Percentiles rank a stretch among this genome's conserved stretches.
phyloP scores from a whole-genome alignment of 768 basidiomycete species.

The Suillus occidentalis region DNA sequence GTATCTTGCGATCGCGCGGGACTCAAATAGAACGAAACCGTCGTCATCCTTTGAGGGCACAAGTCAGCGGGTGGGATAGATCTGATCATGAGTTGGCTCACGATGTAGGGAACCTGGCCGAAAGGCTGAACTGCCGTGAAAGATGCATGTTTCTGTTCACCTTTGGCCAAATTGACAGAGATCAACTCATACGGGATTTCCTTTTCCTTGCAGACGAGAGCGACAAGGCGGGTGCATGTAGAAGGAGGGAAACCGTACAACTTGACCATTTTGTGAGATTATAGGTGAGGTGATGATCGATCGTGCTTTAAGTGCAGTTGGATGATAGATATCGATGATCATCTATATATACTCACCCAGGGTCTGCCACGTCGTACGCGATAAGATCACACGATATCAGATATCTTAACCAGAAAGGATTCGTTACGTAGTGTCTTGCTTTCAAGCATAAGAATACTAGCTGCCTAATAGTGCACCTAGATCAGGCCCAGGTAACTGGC shows the following conservation, averaged over 20 bases:
- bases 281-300: not conserved
- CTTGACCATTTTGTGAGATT: constrained; percentile 31
- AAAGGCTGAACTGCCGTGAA: constrained; percentile 57
- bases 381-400: not conserved
- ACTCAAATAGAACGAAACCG: constrained; percentile 62
- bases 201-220: constrained; percentile 53
- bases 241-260: constrained; percentile 37
- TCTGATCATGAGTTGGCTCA: constrained; percentile 9
- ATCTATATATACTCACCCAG: not conserved
- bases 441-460: not conserved
- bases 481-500: no score
- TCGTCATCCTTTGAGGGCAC: constrained; percentile 47
- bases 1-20: constrained; percentile 62
- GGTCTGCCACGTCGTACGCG: not conserved
- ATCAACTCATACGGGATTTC: constrained; percentile 54
- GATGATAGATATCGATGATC: not conserved
- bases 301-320: not conserved
- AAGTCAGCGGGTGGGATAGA: not conserved
- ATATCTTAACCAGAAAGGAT: not conserved
- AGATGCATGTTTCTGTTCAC: constrained; percentile 46
- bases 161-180: constrained; percentile 40
- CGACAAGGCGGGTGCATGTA: constrained; percentile 54
- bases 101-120: constrained; percentile 50
- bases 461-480: not conserved
- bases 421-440: not conserved